phyloP scores from a whole-genome alignment of 768 basidiomycete species.

The Leccinellum albellum region DNA sequence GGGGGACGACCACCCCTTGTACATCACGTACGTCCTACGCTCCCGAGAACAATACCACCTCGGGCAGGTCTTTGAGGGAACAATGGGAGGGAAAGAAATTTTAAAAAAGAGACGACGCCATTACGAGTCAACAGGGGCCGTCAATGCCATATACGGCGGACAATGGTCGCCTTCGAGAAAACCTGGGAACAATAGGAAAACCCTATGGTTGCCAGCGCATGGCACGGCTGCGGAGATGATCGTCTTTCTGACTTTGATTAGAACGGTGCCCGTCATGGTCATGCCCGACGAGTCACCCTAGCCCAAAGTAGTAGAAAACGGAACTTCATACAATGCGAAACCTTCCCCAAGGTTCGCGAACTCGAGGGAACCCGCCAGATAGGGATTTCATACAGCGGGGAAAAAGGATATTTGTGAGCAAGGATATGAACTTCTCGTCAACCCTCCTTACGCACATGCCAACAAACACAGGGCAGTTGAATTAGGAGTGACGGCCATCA shows the following conservation, averaged over 20 bases:
- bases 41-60: constrained; percentile 15
- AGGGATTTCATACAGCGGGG: not conserved
- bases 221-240: constrained; percentile 11
- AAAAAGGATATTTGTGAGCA: constrained; percentile 4
- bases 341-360: not conserved
- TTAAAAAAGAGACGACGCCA: not conserved
- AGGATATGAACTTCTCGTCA: constrained; percentile 9
- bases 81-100: constrained; percentile 3
- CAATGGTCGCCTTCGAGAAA: constrained; percentile 14
- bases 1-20: not conserved
- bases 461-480: constrained; percentile 10
- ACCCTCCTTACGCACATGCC: constrained; percentile 10
- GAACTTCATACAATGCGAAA: not conserved
- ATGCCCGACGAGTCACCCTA: not conserved
- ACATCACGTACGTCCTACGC: constrained; percentile 5
- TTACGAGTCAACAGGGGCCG: constrained; percentile 2
- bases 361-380: constrained; percentile 1
- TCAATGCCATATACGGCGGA: constrained; percentile 15
- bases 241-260: constrained; percentile 1
- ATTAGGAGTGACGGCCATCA: constrained; percentile 28
- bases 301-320: not conserved
- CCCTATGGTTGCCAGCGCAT: not conserved
- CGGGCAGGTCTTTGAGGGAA: not conserved
- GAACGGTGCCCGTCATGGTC: not conserved
- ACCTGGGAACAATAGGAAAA: constrained; percentile 13